These are phyloP conservation scores for Quercus mongolica DNA, from an alignment of 306 rosid species.

Conservation along the genomic window DNA sequence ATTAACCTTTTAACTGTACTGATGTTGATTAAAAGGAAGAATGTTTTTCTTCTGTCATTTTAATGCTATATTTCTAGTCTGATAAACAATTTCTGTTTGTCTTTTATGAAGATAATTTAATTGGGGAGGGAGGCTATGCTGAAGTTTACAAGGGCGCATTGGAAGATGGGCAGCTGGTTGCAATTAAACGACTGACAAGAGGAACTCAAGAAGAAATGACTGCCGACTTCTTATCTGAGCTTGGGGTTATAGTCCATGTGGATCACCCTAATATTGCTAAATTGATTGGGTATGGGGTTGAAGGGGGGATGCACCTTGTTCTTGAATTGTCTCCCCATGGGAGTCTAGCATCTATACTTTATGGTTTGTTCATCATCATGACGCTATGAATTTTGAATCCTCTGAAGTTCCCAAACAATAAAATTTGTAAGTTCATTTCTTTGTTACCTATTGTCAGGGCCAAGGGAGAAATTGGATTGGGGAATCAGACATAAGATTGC, in stretches of 20 bases:
- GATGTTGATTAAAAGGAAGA: background rate
- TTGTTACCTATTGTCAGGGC: constrained; percentile 40
- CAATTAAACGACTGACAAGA: constrained; percentile 70
- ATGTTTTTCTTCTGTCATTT: background rate
- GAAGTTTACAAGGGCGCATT: constrained; percentile 81
- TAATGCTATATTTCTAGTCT: constrained; percentile 19
- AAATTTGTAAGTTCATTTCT: background rate
- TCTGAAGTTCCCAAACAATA: constrained; percentile 5
- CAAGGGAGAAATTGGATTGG: constrained; percentile 84
- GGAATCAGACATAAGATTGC: constrained; percentile 60
- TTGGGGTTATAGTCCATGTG: constrained; percentile 91
- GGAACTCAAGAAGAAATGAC: constrained; percentile 95
- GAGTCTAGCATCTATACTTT: constrained; percentile 78
- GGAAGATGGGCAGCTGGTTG: constrained; percentile 73
- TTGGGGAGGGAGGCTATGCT: constrained; percentile 99
- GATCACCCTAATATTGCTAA: constrained; percentile 93
- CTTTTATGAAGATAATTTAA: constrained; percentile 56
- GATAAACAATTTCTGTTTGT: constrained; percentile 12
- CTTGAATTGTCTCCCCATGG: constrained; percentile 96
- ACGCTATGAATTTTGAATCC: constrained; percentile 5
- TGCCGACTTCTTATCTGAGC: constrained; percentile 95
- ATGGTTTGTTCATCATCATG: constrained; percentile 49
- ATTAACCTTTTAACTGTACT: background rate
- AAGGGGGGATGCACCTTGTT: constrained; percentile 98
- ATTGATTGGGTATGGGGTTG: constrained; percentile 93